phyloP scores from a whole-genome alignment of 805 yeast species.

The Henningerozyma blattae region DNA sequence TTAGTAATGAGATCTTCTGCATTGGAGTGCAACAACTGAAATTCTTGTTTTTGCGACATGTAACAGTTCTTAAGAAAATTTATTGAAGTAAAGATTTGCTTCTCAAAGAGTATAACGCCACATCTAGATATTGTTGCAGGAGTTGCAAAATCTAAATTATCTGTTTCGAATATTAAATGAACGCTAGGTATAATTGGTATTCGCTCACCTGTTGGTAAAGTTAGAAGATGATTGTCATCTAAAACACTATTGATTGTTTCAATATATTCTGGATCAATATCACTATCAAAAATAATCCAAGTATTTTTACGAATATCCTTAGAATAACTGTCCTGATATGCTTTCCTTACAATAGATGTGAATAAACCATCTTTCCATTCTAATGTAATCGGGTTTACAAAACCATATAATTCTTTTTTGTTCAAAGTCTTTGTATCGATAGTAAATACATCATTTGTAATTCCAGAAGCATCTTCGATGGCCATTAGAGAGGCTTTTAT shows the following conservation, averaged over 20 bases:
- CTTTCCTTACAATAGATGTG: constrained; percentile 51
- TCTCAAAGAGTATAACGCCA: too few relatives aligned
- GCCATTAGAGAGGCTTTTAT: constrained; percentile 40
- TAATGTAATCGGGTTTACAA: constrained; percentile 59
- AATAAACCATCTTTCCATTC: constrained; percentile 91
- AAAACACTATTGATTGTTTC: constrained; percentile 82
- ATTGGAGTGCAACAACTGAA: too few relatives aligned
- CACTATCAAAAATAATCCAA: constrained; percentile 88
- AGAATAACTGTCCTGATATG: constrained; percentile 18
- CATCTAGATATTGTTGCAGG: constrained; percentile 91
- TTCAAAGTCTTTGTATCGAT: constrained; percentile 70
- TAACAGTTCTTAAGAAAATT: too few relatives aligned
- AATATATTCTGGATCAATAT: constrained; percentile 88
- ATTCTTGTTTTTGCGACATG: too few relatives aligned
- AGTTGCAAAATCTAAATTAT: constrained; percentile 53
- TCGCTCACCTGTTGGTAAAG: constrained; percentile 86
- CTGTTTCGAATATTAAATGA: constrained; percentile 66
- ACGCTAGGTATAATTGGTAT: constrained; percentile 53
- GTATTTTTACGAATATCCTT: constrained; percentile 35
- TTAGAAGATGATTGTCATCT: constrained; percentile 73
- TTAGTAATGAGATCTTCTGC: too few relatives aligned
- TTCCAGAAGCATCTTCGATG: constrained; percentile 24
- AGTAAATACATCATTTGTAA: constrained; percentile 29
- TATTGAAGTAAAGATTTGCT: too few relatives aligned
- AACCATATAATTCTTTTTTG: constrained; percentile 59